Evolutionary conservation across 208 protist genomes (phyloP).

Genomic region (Wallacemonas sp.): DNA sequence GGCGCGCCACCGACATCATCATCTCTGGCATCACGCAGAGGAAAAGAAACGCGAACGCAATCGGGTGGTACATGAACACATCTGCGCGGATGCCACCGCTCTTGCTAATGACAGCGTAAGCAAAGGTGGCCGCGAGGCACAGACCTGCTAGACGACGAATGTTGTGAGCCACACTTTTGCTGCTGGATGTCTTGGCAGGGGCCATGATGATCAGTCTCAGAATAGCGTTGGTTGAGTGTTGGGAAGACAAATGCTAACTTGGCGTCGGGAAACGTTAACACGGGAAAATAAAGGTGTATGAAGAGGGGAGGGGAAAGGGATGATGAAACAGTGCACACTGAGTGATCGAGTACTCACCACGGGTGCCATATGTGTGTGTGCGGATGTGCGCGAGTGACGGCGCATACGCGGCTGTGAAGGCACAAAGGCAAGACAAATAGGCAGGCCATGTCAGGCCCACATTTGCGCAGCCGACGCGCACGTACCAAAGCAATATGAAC

Average conservation of each 20-base stretch:
- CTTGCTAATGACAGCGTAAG: slow-evolving; percentile 6
- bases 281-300: slow-evolving; percentile 7
- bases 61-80: slow-evolving; percentile 55
- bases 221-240: no score
- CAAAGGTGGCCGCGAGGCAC: slow-evolving; percentile 8
- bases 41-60: slow-evolving; percentile 44
- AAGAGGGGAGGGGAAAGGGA: no score
- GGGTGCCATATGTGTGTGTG: no score
- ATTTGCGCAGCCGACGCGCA: no score
- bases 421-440: slow-evolving; percentile 13
- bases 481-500: no score
- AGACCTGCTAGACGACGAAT: slow-evolving; percentile 17
- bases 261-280: neutral
- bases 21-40: slow-evolving; percentile 51
- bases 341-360: no score
- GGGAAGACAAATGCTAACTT: neutral
- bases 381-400: no score
- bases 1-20: slow-evolving; percentile 20
- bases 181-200: neutral
- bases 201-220: neutral
- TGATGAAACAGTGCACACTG: neutral
- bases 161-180: slow-evolving; percentile 1
- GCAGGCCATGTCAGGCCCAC: no score
- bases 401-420: no score
- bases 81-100: slow-evolving; percentile 9